phyloP scores from a whole-genome alignment of 2,329 filamentous ascomycete genomes.

The Fusarium chuoi region DNA sequence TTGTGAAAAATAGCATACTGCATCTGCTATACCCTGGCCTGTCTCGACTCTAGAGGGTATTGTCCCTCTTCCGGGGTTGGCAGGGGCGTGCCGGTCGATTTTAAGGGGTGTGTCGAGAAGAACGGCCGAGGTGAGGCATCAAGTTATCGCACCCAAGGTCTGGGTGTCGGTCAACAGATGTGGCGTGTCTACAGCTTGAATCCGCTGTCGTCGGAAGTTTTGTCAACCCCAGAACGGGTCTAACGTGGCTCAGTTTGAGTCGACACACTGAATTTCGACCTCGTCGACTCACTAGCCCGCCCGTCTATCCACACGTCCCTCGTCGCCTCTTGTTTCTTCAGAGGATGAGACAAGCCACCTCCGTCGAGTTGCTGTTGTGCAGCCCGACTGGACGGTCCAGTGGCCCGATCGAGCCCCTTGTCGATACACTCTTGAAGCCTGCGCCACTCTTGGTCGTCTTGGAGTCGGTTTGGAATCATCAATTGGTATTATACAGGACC shows the following conservation, averaged over 20 bases:
- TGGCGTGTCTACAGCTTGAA: conserved; percentile 36
- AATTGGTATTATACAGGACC: conserved; percentile 22
- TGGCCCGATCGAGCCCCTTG: conserved; percentile 44
- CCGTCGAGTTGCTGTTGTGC: conserved; percentile 40
- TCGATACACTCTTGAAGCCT: conserved; percentile 44
- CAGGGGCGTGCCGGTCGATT: conserved; percentile 30
- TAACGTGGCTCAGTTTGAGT: conserved; percentile 46
- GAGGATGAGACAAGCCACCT: conserved; percentile 46
- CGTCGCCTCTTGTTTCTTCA: conserved; percentile 43
- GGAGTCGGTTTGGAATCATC: conserved; percentile 35
- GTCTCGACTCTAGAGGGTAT: conserved; percentile 24
- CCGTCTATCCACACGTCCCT: conserved; percentile 40
- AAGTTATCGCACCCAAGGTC: conserved; percentile 12
- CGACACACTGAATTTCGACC: conserved; percentile 40
- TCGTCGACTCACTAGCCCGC: conserved; percentile 44
- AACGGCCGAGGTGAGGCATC: conserved; percentile 31
- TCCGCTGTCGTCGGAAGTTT: conserved; percentile 44
- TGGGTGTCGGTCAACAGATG: conserved; percentile 28
- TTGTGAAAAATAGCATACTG: conserved; percentile 45
- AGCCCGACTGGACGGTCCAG: conserved; percentile 43
- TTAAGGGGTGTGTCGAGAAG: conserved; percentile 18
- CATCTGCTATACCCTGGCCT: conserved; percentile 33
- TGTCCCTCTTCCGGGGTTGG: conserved; percentile 24
- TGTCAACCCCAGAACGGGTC: conserved; percentile 46
- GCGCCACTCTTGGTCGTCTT: conserved; percentile 44